Evolutionary conservation across 164 flowering plant species (phyloP).

Genomic region (Warburgia ugandensis): DNA sequence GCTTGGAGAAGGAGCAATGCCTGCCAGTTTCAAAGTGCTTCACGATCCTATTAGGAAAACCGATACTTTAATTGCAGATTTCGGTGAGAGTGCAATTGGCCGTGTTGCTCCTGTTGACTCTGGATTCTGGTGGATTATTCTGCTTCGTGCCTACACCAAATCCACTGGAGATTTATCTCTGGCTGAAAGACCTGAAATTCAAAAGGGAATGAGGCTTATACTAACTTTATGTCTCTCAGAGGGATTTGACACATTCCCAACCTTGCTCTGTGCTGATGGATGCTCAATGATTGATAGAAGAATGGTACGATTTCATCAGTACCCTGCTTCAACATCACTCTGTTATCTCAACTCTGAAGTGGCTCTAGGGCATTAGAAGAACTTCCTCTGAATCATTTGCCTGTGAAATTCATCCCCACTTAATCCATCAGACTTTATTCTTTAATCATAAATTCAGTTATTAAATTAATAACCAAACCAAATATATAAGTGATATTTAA

Average conservation of each 20-base stretch:
- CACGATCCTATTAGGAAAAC: slow-evolving; percentile 25
- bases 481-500: no score
- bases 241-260: slow-evolving; percentile 33
- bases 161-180: slow-evolving; percentile 31
- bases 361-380: no score
- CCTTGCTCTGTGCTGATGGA: slow-evolving; percentile 33
- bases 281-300: slow-evolving; percentile 31
- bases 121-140: slow-evolving; percentile 36
- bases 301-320: slow-evolving; percentile 28
- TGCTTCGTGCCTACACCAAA: slow-evolving; percentile 31
- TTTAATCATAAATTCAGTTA: no score
- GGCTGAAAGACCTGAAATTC: slow-evolving; percentile 27
- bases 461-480: no score
- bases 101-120: slow-evolving; percentile 37
- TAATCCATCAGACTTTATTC: no score
- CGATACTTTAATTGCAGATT: slow-evolving; percentile 28
- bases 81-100: slow-evolving; percentile 37
- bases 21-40: slow-evolving; percentile 34
- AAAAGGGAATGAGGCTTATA: slow-evolving; percentile 32
- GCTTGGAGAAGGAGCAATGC: slow-evolving; percentile 33
- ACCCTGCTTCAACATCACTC: no score
- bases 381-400: no score
- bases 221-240: slow-evolving; percentile 27
- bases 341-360: no score
- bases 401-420: no score